Conservation (phyloP, 441 rosid species). For the Dalechampia spathulata region DNA sequence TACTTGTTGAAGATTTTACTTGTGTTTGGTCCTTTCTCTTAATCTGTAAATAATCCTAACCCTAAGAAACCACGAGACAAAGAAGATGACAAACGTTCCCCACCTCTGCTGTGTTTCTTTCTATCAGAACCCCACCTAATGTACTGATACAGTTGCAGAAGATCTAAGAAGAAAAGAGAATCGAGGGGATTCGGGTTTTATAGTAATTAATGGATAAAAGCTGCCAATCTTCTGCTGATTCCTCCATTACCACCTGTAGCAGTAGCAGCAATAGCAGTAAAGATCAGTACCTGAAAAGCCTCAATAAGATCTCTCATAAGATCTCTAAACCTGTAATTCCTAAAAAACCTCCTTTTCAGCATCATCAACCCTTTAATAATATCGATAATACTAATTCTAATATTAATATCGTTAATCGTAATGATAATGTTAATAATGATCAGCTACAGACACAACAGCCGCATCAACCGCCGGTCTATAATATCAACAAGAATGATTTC, state of each 20-base stretch:
- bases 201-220: conserved; percentile 42
- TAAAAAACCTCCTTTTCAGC: conserved; percentile 22
- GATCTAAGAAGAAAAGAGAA: background rate
- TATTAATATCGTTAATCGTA: too few relatives aligned
- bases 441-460: conserved; percentile 30
- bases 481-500: conserved; percentile 87
- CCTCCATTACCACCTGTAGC: conserved; percentile 28
- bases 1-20: too few relatives aligned
- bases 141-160: too few relatives aligned
- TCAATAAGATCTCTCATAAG: conserved; percentile 79
- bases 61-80: too few relatives aligned
- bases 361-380: conserved; percentile 14
- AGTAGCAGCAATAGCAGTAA: conserved; percentile 20
- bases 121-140: too few relatives aligned
- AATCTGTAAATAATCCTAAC: too few relatives aligned
- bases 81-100: too few relatives aligned
- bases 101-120: too few relatives aligned
- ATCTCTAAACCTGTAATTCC: conserved; percentile 56
- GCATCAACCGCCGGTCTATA: conserved; percentile 90
- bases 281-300: conserved; percentile 52
- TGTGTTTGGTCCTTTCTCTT: too few relatives aligned
- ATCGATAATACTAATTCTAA: conserved; percentile 8
- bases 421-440: background rate
- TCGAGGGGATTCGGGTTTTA: background rate
- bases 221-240: conserved; percentile 49